These are phyloP conservation scores for Apiospora hydei DNA, from an alignment of 2,329 filamentous ascomycete genomes.

Conservation along the genomic window DNA sequence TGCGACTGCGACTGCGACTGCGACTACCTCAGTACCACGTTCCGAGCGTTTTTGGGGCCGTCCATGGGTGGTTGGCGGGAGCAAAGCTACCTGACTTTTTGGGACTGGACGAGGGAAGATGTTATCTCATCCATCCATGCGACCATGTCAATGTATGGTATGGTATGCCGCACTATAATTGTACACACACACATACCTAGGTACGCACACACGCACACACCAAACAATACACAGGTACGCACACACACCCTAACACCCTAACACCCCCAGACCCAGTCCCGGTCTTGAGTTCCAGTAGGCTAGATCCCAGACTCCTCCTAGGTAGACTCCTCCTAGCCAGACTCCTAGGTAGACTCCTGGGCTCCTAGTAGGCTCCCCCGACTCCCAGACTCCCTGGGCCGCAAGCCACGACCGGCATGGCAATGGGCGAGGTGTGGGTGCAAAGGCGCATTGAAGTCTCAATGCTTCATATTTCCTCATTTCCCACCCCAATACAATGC, in stretches of 20 bases:
- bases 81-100: constrained; percentile 20
- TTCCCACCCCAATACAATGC: constrained; percentile 42
- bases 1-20: too few species aligned
- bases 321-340: constrained; percentile 18
- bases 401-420: constrained; percentile 17
- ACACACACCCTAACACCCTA: not conserved
- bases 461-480: constrained; percentile 41
- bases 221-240: not conserved
- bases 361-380: not conserved
- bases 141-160: not conserved
- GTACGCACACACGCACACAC: not conserved
- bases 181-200: not conserved
- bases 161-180: constrained; percentile 12
- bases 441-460: constrained; percentile 43
- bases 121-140: constrained; percentile 12
- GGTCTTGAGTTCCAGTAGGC: constrained; percentile 17
- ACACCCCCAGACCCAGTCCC: constrained; percentile 20
- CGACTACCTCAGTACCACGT: constrained; percentile 7
- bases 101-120: constrained; percentile 12
- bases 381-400: constrained; percentile 4
- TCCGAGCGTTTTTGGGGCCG: not conserved
- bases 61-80: constrained; percentile 7
- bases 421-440: constrained; percentile 34
- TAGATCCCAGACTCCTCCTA: constrained; percentile 17
- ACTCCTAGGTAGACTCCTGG: constrained; percentile 6